Percentiles rank a stretch among this genome's conserved stretches.
Conservation (phyloP, 2,329 filamentous ascomycete species). For the Calonectria henricotiae region DNA sequence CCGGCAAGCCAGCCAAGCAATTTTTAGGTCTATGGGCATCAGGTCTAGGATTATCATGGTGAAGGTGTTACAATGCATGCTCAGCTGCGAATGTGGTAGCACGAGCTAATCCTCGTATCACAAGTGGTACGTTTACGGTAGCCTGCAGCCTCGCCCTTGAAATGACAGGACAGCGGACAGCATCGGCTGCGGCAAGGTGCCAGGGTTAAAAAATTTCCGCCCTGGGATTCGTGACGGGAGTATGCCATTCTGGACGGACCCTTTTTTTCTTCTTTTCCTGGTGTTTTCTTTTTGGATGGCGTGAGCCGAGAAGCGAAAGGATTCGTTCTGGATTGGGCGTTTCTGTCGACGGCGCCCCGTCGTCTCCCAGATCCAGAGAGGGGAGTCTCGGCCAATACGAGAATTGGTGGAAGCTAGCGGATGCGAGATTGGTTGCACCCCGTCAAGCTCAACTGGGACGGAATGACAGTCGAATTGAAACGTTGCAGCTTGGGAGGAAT, state of each 20-base stretch:
- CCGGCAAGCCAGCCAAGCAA: slow-evolving; percentile 41
- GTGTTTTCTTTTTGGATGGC: background rate
- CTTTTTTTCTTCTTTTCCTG: slow-evolving; percentile 4
- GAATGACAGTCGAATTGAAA: slow-evolving; percentile 43
- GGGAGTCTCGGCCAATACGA: slow-evolving; percentile 18
- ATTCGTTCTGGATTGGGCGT: background rate
- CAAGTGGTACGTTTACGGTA: slow-evolving; percentile 39
- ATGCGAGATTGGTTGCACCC: slow-evolving; percentile 39
- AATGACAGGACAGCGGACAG: slow-evolving; percentile 49
- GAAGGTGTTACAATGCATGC: slow-evolving; percentile 37
- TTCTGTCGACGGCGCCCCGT: background rate
- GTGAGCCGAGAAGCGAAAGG: slow-evolving; percentile 5
- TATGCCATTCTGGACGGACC: slow-evolving; percentile 37
- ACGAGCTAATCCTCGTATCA: slow-evolving; percentile 44
- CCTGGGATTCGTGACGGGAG: slow-evolving; percentile 37
- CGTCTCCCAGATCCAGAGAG: background rate
- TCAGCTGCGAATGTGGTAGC: slow-evolving; percentile 32
- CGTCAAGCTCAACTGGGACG: slow-evolving; percentile 11
- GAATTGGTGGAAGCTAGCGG: slow-evolving; percentile 26
- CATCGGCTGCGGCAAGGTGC: slow-evolving; percentile 47
- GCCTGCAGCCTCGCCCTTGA: slow-evolving; percentile 41
- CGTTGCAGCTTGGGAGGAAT: slow-evolving; percentile 42
- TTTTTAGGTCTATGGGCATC: slow-evolving; percentile 36
- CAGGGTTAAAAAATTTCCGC: slow-evolving; percentile 50
- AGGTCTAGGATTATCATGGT: slow-evolving; percentile 35